Evolutionary conservation across 169 alveolate genomes (phyloP).

Genomic region (Babesia bigemina): DNA sequence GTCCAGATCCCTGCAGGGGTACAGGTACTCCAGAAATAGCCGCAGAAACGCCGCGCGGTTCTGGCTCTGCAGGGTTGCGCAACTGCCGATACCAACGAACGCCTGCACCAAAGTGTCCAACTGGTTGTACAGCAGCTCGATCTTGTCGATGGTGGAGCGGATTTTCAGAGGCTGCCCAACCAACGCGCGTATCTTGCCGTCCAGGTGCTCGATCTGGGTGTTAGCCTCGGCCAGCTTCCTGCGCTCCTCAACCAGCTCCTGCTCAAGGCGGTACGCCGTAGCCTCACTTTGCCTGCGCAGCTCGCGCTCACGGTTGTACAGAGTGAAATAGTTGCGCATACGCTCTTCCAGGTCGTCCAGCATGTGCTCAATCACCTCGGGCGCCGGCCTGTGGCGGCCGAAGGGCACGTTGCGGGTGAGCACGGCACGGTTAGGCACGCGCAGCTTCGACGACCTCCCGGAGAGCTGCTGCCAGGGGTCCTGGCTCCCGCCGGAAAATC

Average conservation of each 20-base stretch:
- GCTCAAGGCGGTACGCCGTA: conserved; percentile 77
- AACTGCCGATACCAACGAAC: conserved; percentile 85
- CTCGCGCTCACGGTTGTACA: conserved; percentile 80
- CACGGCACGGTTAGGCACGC: conserved; percentile 54
- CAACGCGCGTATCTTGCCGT: conserved; percentile 75
- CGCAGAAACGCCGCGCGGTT: conserved; percentile 71
- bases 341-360: conserved; percentile 81
- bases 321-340: conserved; percentile 78
- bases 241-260: conserved; percentile 73
- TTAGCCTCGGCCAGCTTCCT: conserved; percentile 69
- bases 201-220: conserved; percentile 70
- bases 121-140: conserved; percentile 82
- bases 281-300: conserved; percentile 76
- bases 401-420: conserved; percentile 70
- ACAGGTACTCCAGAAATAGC: conserved; percentile 80
- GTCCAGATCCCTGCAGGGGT: conserved; percentile 86
- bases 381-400: conserved; percentile 74
- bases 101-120: conserved; percentile 85
- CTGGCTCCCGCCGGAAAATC: not conserved
- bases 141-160: conserved; percentile 81
- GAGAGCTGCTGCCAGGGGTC: conserved; percentile 68
- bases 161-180: conserved; percentile 79
- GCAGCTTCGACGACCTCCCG: conserved; percentile 34
- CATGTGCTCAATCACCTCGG: conserved; percentile 81
- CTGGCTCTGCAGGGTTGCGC: conserved; percentile 76